Base-by-base conservation (phyloP, 306 rosid species). In the Sicyos baderoa region DNA sequence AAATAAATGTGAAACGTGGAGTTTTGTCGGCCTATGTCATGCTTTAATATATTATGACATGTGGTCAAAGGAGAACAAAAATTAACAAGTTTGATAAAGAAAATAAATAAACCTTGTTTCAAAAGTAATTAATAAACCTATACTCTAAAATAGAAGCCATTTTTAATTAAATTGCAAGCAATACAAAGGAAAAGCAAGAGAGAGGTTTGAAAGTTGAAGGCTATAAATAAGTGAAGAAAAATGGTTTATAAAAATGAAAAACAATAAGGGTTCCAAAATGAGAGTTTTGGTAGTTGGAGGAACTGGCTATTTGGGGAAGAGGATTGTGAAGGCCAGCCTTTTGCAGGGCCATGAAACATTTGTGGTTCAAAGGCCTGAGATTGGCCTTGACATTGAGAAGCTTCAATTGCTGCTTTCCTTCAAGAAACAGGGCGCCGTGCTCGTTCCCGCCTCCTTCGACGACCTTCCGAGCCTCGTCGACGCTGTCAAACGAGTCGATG, bases 271-370 rank as follows among this genome's bases (percentile, higher is more conserved):
- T 45, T 11, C 2, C 29, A 89, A 80, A 79, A 82, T 89, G 78
- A 87, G 83, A 79, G 93, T 89, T 75, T 85, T 92, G 14, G 85
- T 92, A 32, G 93, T 92, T 13, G 96, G 97, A 5, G 95, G 95
- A 0, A 89, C 84, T 0, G 95, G 97, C 4, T 92, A 89, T 67
- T 8, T 92, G 1, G 96, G 96, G 11, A 80, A 76, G 82, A 86
- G 91, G 54, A 82, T 92, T 0, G 96, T 92, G 16, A 82, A 49
- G 57, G 96, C 95, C 25, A 78, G 95, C 70, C 68, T 92, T 6
- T 86, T 77, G 58, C 74, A 84, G 5, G 96, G 98, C 22, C 86
- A 92, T 47, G 80, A 73, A 19, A 89, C 96, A 37, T 89, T 54
- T 55, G 86, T 92, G 56, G 78, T 92, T 70, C 84, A 79, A 44